These are phyloP conservation scores for Echinochloa phyllopogon DNA, from an alignment of 176 grass and related monocot species.

Conservation along the genomic window DNA sequence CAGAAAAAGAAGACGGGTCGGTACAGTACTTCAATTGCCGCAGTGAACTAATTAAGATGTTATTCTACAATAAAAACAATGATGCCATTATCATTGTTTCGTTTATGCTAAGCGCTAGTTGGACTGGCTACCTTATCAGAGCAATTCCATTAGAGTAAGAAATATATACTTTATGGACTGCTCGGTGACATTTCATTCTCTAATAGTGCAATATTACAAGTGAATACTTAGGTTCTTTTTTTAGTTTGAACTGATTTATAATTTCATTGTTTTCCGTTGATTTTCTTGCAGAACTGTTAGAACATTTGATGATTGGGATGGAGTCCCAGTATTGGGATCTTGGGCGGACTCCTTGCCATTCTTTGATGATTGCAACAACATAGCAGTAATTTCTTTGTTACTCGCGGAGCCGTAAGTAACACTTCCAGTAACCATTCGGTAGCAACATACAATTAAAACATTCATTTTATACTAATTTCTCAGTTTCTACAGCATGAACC, in stretches of 20 bases:
- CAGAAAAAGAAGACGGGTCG: neutral
- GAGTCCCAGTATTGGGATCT: neutral
- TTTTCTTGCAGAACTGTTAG: neutral
- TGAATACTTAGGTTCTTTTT: neutral
- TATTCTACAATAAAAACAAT: conserved; percentile 19
- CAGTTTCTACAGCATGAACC: neutral
- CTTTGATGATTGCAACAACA: neutral
- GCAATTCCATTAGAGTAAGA: neutral
- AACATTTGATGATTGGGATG: neutral
- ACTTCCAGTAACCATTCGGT: neutral
- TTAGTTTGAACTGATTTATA: neutral
- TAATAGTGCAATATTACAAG: neutral
- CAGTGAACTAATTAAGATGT: neutral
- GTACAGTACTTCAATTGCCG: neutral
- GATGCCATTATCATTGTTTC: neutral
- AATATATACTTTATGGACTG: neutral
- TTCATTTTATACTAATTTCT: neutral
- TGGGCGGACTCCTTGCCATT: neutral
- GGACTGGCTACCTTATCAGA: neutral
- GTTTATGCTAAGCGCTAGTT: neutral
- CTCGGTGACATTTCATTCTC: neutral
- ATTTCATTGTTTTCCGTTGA: neutral
- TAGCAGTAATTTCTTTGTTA: neutral
- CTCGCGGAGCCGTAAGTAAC: neutral
- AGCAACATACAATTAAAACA: too few relatives aligned